Percentiles rank a stretch among this genome's conserved stretches.
These are phyloP conservation scores for Podaxis sp. DNA, from an alignment of 768 basidiomycete species.

Conservation along the genomic window DNA sequence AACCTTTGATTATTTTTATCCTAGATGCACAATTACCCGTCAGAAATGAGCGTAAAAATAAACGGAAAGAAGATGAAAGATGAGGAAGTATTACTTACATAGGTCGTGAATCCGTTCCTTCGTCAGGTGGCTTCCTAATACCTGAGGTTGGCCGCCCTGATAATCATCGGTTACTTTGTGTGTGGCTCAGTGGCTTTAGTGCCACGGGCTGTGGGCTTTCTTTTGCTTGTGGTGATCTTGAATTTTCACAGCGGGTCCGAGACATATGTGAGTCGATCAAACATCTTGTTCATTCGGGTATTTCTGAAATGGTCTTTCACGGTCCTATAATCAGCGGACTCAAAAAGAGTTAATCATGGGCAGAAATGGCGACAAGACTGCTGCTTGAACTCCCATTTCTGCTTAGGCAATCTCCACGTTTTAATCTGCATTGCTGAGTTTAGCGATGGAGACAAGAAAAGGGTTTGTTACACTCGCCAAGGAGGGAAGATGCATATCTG, in stretches of 20 bases:
- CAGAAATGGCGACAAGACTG: slow-evolving; percentile 26
- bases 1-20: too few species aligned
- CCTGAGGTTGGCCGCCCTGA: slow-evolving; percentile 15
- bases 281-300: slow-evolving; percentile 25
- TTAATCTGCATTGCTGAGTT: slow-evolving; percentile 19
- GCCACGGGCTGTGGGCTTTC: slow-evolving; percentile 18
- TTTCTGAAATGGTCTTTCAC: slow-evolving; percentile 30
- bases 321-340: slow-evolving; percentile 32
- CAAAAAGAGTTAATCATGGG: slow-evolving; percentile 32
- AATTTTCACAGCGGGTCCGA: slow-evolving; percentile 24
- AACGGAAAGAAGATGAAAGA: too few species aligned
- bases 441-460: neutral
- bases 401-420: slow-evolving; percentile 22
- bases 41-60: too few species aligned
- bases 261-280: slow-evolving; percentile 16
- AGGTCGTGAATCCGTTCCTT: slow-evolving; percentile 34
- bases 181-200: neutral
- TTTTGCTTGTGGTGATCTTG: slow-evolving; percentile 30
- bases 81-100: slow-evolving; percentile 22
- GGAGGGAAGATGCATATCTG: slow-evolving; percentile 22
- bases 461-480: slow-evolving; percentile 18
- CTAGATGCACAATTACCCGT: too few species aligned
- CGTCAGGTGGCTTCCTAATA: slow-evolving; percentile 18
- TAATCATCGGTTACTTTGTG: neutral
- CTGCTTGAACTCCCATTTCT: slow-evolving; percentile 15